Evolutionary conservation across 1,139 yeast species (phyloP).

Genomic region (Casaregolazyma suthepensis): DNA sequence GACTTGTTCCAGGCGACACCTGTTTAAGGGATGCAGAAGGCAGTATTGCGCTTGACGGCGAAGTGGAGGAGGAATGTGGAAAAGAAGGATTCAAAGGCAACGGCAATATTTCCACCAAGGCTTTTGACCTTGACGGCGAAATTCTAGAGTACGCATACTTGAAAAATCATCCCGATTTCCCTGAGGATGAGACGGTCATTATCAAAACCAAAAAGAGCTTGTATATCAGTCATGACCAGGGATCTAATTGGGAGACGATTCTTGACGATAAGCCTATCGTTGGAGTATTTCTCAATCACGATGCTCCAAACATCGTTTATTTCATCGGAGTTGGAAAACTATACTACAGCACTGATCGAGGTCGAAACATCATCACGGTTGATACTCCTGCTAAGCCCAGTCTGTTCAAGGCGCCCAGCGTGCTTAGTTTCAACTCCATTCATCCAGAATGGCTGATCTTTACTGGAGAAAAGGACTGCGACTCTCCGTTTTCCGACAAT

Average conservation of each 20-base stretch:
- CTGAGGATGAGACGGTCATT: conserved; percentile 57
- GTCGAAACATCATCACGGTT: conserved; percentile 43
- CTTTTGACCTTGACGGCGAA: conserved; percentile 36
- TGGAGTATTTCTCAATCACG: conserved; percentile 55
- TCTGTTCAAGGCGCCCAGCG: conserved; percentile 29
- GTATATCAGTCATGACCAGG: conserved; percentile 75
- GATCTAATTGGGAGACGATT: conserved; percentile 49
- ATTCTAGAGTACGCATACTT: conserved; percentile 55
- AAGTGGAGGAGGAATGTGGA: conserved; percentile 8
- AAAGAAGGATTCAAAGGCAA: conserved; percentile 12
- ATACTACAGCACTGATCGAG: conserved; percentile 64
- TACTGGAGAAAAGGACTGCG: conserved; percentile 60
- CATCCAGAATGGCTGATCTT: conserved; percentile 58
- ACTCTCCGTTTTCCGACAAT: conserved; percentile 33
- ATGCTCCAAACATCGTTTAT: conserved; percentile 57
- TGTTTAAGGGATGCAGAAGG: conserved; percentile 33
- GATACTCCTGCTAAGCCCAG: conserved; percentile 47
- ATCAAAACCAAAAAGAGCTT: conserved; percentile 50
- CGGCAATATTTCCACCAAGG: conserved; percentile 27
- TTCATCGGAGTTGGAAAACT: conserved; percentile 48
- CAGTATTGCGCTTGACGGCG: conserved; percentile 18
- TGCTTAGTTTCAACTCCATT: conserved; percentile 53
- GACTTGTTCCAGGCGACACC: conserved; percentile 45
- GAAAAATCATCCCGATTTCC: conserved; percentile 33
- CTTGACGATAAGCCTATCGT: conserved; percentile 45